Evolutionary conservation across 2,329 filamentous ascomycete genomes (phyloP), one percentile per base, ranked within the genome.

Genomic region (Sclerotinia sclerotiorum): DNA sequence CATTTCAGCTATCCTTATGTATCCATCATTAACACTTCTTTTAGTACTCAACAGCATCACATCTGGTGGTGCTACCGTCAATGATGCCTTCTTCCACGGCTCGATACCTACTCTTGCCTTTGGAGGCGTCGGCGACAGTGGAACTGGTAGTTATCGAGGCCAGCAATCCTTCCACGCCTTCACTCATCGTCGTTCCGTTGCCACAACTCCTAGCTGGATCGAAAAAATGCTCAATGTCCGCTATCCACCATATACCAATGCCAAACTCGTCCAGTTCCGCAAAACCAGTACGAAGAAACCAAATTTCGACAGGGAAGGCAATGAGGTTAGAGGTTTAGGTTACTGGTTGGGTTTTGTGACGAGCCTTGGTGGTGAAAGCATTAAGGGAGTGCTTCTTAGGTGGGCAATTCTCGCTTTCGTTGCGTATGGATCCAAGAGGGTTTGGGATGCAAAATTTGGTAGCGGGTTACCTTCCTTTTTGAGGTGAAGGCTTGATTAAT

Each of bases 81-180:
- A 82, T 84, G 90, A 82, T 77, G 84, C 86, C 66, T 90, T 87
- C 78, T 89, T 90, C 81, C 91, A 93, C 78, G 88, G 85, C 69
- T 84, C 85, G 29, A 85, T 95, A 71, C 85, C 87, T 44, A 91
- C 88, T 2, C 82, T 95, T 2, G 83, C 90, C 49, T 97, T 97
- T 77, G 93, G 93, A 72, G 93, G 93, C 74, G 90, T 97, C 10
- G 93, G 93, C 72, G 86, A 90, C 73, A 92, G 89, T 56, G 93
- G 93, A 66, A 84, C 85, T 70, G 93, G 93, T 70, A 82, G 86
- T 42, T 96, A 96, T 82, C 88, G 91, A 74, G 93, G 93, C 70
- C 88, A 88, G 76, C 84, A 90, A n/a, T 87, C 84, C 2, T 92
- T 91, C 79, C 88, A 92, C 73, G 81, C 81, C 72, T 91, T 90